A percentile compares a stretch with the other conserved stretches of the same genome.
Evolutionary conservation across 345 rosid species (phyloP).

Genomic region (Clarkia xantiana): DNA sequence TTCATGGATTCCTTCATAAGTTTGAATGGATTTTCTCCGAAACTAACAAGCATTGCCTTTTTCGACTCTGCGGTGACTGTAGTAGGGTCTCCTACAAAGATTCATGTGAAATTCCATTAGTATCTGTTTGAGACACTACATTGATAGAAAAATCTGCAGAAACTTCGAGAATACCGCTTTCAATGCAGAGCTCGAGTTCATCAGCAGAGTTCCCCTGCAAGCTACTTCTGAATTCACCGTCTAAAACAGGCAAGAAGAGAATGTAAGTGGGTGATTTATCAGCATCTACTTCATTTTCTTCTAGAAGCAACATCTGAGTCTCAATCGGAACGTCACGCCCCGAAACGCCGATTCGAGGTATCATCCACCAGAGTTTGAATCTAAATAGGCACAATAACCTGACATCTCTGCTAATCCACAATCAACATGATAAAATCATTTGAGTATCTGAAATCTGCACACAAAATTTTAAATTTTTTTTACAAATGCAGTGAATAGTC

Average conservation of each 20-base stretch:
- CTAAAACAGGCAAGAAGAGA: conserved; percentile 35
- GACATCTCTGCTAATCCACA: conserved; percentile 20
- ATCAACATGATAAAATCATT: background rate
- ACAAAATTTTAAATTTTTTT: background rate
- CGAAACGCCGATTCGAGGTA: conserved; percentile 38
- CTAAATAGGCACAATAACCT: conserved; percentile 31
- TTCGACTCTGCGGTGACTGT: conserved; percentile 23
- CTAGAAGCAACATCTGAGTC: conserved; percentile 52
- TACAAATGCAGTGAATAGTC: background rate
- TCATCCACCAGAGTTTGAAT: conserved; percentile 44
- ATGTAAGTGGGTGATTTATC: conserved; percentile 12
- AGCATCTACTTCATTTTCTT: conserved; percentile 12
- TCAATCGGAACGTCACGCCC: conserved; percentile 39
- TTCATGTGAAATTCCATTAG: conserved; percentile 6
- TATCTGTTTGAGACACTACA: background rate
- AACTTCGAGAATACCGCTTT: conserved; percentile 23
- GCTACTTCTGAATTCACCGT: conserved; percentile 39
- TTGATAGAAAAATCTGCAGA: too few species aligned
- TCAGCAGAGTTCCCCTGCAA: conserved; percentile 35
- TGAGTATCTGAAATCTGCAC: background rate
- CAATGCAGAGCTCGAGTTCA: conserved; percentile 41
- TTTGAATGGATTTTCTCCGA: conserved; percentile 40
- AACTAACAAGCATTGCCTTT: conserved; percentile 36
- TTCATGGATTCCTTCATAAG: conserved; percentile 44
- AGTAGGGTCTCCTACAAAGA: conserved; percentile 33